phyloP scores from a whole-genome alignment of 306 rosid species.

The Cucurbita argyrosperma region DNA sequence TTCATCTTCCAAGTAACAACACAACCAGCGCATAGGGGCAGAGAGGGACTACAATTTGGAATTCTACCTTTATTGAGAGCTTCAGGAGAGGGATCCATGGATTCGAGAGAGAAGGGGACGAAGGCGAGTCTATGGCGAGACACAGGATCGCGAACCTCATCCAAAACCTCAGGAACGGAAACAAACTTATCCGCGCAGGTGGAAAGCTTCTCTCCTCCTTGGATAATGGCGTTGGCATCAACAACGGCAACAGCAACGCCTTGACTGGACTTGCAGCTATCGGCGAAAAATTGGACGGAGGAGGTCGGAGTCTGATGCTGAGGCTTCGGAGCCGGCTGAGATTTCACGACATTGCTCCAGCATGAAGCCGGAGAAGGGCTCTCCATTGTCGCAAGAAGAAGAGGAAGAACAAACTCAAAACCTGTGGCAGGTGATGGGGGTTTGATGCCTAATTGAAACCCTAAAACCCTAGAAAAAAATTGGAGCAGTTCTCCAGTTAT shows the following conservation, averaged over 20 bases:
- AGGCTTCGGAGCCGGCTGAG: conserved; percentile 25
- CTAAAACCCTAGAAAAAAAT: background rate
- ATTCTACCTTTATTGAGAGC: conserved; percentile 50
- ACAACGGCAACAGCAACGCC: conserved; percentile 61
- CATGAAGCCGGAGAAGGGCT: conserved; percentile 9
- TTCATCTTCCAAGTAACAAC: background rate
- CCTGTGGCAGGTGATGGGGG: background rate
- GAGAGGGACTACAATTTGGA: conserved; percentile 4
- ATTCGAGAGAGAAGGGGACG: conserved; percentile 46
- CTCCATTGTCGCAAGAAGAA: background rate
- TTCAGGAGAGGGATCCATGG: conserved; percentile 78
- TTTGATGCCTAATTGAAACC: background rate
- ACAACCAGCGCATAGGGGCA: background rate
- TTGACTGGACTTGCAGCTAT: conserved; percentile 38
- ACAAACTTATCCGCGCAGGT: conserved; percentile 58
- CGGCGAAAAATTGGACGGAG: conserved; percentile 21
- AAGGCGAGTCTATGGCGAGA: conserved; percentile 81
- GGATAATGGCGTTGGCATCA: conserved; percentile 73
- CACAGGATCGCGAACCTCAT: conserved; percentile 77
- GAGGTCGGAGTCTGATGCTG: conserved; percentile 14
- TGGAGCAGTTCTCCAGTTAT: no score
- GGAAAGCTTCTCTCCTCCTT: conserved; percentile 51
- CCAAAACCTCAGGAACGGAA: conserved; percentile 56
- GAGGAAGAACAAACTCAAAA: background rate
- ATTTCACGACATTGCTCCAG: conserved; percentile 64